These are phyloP conservation scores for Backusella psychrophila DNA, from an alignment of 192 early-diverging fungal species.

Conservation along the genomic window DNA sequence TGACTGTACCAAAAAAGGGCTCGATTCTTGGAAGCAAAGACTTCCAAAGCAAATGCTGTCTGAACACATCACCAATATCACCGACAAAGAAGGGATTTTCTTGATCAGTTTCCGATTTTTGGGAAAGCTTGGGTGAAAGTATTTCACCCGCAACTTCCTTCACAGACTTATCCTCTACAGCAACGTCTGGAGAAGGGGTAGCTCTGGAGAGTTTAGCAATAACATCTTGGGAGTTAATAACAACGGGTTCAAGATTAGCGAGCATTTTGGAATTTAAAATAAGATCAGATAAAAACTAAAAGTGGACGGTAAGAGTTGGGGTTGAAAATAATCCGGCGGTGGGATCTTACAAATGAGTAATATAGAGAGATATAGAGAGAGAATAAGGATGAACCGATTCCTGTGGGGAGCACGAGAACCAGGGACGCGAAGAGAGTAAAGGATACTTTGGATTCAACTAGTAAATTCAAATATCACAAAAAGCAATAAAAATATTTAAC, in stretches of 20 bases:
- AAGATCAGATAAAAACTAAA: not conserved
- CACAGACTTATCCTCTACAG: constrained; percentile 11
- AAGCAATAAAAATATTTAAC: constrained; percentile 10
- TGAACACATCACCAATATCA: constrained; percentile 88
- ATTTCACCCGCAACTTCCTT: constrained; percentile 30
- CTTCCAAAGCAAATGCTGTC: constrained; percentile 87
- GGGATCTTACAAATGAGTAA: not conserved
- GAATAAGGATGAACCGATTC: not conserved
- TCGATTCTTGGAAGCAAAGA: constrained; percentile 88
- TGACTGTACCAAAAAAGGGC: constrained; percentile 85
- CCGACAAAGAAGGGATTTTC: constrained; percentile 96
- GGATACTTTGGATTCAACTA: not conserved
- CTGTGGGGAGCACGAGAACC: not conserved
- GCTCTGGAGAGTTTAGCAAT: not conserved
- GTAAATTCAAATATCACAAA: constrained; percentile 1
- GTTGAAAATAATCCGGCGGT: not conserved
- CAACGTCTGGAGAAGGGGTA: not conserved
- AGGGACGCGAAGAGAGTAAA: not conserved
- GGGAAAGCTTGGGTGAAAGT: constrained; percentile 36
- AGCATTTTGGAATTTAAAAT: constrained; percentile 17
- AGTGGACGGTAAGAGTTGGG: not conserved
- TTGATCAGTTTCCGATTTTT: constrained; percentile 50
- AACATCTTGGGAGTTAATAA: not conserved
- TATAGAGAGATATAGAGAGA: not conserved
- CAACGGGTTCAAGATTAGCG: constrained; percentile 25